Base-by-base conservation (phyloP, 768 basidiomycete species). In the Suillus americanus region DNA sequence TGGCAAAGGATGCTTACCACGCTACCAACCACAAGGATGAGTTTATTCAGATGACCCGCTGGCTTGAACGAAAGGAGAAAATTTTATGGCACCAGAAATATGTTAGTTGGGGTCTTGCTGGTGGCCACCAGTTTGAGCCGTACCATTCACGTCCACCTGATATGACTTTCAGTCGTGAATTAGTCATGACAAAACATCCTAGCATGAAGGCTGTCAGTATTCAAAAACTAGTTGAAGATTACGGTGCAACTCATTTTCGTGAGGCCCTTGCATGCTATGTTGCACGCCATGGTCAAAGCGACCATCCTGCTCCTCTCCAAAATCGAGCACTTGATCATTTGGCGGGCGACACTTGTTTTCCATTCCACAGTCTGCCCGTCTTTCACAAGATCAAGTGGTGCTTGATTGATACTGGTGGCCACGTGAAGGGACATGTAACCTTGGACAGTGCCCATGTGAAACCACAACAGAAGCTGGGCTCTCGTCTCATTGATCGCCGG, bases 41-140 rank as follows among this genome's bases (percentile, higher is more conserved):
- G 54, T 75, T 69, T 25, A 16, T 65, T 5, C 80, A 80, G 61
- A 82, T 82, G 81, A 77, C 75, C 5, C 8, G 45, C 1, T 80
- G 78, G 79, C 69, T 82, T 0, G 69, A 78, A 41, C 69, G 73
- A 0, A 62, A 68, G 48, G 78, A 80, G 66, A 75, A 78, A 61
- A 63, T 79, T 12, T 41, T 67, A n/a, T 67, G 54, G 1, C 72
- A 70, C 65, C 64, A 67, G 10, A 68, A 68, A 12, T 74, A 67
- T 55, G 63, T 79, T 10, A 12, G 54, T 20, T 76, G 72, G 74
- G 20, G 35, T 0, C 37, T 62, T 5, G 62, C 83, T 30, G 28
- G 28, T 30, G 28, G 28, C 2, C 3, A 3, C 28, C 2, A 30
- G 28, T 30, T 2, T 30, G 2, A 30, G 2, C 28, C 28, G 2